Evolutionary conservation across 108 stramenopile genomes (phyloP).

Genomic region (Cyclotella baltica): DNA sequence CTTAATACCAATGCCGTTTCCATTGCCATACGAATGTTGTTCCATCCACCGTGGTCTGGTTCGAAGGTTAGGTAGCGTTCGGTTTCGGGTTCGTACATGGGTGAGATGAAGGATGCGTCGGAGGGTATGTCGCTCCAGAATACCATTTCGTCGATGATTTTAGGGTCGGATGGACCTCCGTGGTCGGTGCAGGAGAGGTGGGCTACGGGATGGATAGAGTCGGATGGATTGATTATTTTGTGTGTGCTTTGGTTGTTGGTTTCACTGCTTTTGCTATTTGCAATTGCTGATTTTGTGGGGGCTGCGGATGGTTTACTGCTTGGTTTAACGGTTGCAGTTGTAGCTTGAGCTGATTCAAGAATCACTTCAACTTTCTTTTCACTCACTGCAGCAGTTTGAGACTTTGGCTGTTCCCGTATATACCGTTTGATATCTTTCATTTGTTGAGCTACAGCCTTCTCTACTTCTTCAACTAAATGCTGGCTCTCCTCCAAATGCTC

Average conservation of each 20-base stretch:
- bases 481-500: background rate
- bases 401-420: background rate
- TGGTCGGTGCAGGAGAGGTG: conserved; percentile 54
- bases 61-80: conserved; percentile 88
- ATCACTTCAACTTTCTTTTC: background rate
- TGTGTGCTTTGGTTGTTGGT: background rate
- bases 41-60: conserved; percentile 48
- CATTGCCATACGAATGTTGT: conserved; percentile 57
- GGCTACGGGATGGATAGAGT: conserved; percentile 40
- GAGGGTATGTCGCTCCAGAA: conserved; percentile 84
- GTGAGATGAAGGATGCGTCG: conserved; percentile 59
- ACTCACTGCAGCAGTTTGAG: background rate
- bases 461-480: no score
- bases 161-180: conserved; percentile 48
- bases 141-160: conserved; percentile 76
- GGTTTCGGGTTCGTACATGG: conserved; percentile 53
- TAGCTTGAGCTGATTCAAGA: background rate
- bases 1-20: conserved; percentile 88
- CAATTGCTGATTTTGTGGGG: background rate
- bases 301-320: background rate
- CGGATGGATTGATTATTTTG: conserved; percentile 23
- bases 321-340: conserved; percentile 2
- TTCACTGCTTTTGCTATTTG: background rate
- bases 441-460: background rate
- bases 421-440: background rate